phyloP scores from a whole-genome alignment of 2,329 filamentous ascomycete genomes.

The Chaetomiaceae sp. region DNA sequence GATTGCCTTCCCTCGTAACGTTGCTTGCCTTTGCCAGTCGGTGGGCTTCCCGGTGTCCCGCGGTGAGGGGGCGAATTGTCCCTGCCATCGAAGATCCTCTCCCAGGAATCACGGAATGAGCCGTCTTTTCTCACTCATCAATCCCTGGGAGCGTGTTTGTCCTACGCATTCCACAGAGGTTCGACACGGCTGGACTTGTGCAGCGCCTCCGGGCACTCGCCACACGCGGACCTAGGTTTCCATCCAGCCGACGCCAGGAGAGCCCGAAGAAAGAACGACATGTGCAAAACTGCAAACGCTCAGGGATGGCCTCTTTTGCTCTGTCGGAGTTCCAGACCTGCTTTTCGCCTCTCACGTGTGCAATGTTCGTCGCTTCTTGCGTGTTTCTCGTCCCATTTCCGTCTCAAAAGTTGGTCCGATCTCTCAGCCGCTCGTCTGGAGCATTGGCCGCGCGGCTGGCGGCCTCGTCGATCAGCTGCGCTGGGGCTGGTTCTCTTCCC shows the following conservation, averaged over 20 bases:
- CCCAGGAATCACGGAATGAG: too few species aligned
- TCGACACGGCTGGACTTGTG: too few species aligned
- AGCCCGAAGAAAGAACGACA: too few species aligned
- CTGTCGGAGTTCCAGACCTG: not conserved
- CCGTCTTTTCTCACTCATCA: too few species aligned
- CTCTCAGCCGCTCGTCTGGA: conserved; percentile 7
- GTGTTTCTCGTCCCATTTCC: not conserved
- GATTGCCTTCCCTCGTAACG: conserved; percentile 9
- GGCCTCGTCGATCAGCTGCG: conserved; percentile 15
- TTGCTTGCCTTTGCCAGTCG: not conserved
- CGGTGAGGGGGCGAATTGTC: not conserved
- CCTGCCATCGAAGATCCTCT: not conserved
- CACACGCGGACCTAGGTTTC: too few species aligned
- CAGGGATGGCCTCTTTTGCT: too few species aligned
- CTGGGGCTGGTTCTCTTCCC: conserved; percentile 1
- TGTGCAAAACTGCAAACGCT: too few species aligned
- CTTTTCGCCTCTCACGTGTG: not conserved
- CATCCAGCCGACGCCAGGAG: too few species aligned
- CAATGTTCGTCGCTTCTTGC: not conserved
- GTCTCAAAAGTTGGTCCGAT: not conserved
- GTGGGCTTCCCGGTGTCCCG: not conserved
- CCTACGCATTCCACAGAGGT: too few species aligned
- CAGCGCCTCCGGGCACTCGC: too few species aligned
- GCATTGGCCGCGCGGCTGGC: conserved; percentile 18
- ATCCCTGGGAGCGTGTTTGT: too few species aligned